Evolutionary conservation across 1,139 yeast genomes (phyloP).

Genomic region (Lodderomyces theae): DNA sequence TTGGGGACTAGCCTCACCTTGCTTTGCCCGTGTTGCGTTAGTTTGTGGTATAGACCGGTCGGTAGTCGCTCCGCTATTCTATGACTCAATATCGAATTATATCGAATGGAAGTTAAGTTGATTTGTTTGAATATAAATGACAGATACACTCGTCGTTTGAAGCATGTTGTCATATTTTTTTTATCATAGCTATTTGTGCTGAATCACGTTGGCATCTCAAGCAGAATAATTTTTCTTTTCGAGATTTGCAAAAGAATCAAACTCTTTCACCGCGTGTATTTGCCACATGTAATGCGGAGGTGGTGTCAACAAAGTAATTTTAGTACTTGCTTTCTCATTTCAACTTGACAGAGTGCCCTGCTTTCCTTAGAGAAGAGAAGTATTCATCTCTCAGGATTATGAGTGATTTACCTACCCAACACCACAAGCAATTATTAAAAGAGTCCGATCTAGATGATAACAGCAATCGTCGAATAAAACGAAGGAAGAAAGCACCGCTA

Average conservation of each 20-base stretch:
- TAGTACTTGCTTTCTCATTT: no score
- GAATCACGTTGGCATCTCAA: background rate
- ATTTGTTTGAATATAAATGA: background rate
- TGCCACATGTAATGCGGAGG: background rate
- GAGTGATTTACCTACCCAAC: slow-evolving; percentile 6
- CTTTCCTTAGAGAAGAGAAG: background rate
- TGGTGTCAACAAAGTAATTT: no score
- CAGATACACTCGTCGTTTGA: slow-evolving; percentile 1
- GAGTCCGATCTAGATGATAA: slow-evolving; percentile 3
- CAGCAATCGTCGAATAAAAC: slow-evolving; percentile 6
- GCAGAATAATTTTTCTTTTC: background rate
- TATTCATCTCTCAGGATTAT: background rate
- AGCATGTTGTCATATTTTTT: slow-evolving; percentile 6
- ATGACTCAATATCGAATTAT: slow-evolving; percentile 9
- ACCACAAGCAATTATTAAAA: slow-evolving; percentile 11
- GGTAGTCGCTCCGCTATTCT: slow-evolving; percentile 13
- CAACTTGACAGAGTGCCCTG: no score
- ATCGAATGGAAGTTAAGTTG: slow-evolving; percentile 2
- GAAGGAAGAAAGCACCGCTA: slow-evolving; percentile 6
- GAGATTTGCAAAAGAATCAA: no score
- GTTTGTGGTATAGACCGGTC: slow-evolving; percentile 9
- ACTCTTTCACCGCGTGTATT: no score
- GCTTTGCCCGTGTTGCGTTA: slow-evolving; percentile 9
- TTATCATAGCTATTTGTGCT: slow-evolving; percentile 1
- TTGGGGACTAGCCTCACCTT: slow-evolving; percentile 12